Percentiles rank a stretch among this genome's conserved stretches.
phyloP scores from a whole-genome alignment of 352 stramenopile genomes.

The Pythium dissimile region DNA sequence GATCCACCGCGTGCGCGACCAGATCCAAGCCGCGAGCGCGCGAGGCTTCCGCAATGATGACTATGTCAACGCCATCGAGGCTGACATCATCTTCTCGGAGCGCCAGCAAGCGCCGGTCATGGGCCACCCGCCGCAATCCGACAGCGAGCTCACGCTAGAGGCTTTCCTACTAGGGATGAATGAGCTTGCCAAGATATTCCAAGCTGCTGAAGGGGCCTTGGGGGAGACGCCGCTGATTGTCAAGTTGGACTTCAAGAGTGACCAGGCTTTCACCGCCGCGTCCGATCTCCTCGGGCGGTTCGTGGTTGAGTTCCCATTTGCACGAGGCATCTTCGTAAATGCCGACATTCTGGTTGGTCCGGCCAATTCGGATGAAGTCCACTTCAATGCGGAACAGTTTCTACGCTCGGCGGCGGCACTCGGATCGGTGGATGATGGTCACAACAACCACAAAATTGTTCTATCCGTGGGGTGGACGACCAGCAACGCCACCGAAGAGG shows the following conservation, averaged over 20 bases:
- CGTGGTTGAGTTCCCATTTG: constrained; percentile 43
- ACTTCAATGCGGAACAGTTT: constrained; percentile 47
- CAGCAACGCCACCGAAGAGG: constrained; percentile 46
- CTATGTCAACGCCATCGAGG: constrained; percentile 63
- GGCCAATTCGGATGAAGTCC: constrained; percentile 31
- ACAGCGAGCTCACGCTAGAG: constrained; percentile 45
- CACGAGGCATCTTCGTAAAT: constrained; percentile 58
- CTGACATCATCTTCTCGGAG: constrained; percentile 68
- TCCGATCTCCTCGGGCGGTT: constrained; percentile 32
- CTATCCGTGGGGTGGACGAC: constrained; percentile 74
- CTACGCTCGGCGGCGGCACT: constrained; percentile 38
- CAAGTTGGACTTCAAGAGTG: constrained; percentile 74
- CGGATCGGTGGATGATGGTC: constrained; percentile 18
- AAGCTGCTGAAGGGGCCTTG: background rate
- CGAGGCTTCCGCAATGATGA: constrained; percentile 11
- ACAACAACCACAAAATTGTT: constrained; percentile 58
- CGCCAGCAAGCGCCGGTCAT: constrained; percentile 48
- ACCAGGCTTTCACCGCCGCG: constrained; percentile 37
- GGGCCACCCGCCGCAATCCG: constrained; percentile 56
- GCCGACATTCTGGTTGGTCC: constrained; percentile 63
- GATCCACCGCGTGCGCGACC: constrained; percentile 24
- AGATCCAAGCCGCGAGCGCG: constrained; percentile 27
- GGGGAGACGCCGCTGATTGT: constrained; percentile 50
- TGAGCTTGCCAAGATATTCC: constrained; percentile 22
- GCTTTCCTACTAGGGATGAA: constrained; percentile 49